These are phyloP conservation scores for Pseudogymnoascus sp. DNA, from an alignment of 2,329 filamentous ascomycete species.

Conservation along the genomic window DNA sequence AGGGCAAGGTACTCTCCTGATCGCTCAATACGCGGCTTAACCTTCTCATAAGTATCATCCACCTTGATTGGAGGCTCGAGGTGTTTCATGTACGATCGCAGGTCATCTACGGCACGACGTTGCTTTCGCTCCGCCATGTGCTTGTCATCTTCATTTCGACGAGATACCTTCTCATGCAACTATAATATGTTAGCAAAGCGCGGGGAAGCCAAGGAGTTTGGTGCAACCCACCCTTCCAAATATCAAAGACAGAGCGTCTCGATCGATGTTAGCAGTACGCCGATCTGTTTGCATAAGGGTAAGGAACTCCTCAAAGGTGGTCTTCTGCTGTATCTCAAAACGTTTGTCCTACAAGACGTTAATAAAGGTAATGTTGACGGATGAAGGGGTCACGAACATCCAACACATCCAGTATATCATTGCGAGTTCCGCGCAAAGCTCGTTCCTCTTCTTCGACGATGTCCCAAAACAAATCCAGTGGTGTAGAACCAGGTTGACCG, in stretches of 20 bases:
- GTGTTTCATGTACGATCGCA: slow-evolving; percentile 81
- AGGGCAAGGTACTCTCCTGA: slow-evolving; percentile 78
- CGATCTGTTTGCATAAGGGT: slow-evolving; percentile 75
- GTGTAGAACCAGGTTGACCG: slow-evolving; percentile 74
- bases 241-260: slow-evolving; percentile 69
- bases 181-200: slow-evolving; percentile 29
- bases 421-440: slow-evolving; percentile 69
- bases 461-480: slow-evolving; percentile 94
- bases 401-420: slow-evolving; percentile 78
- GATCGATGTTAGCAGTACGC: slow-evolving; percentile 79
- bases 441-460: slow-evolving; percentile 88
- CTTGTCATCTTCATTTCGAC: slow-evolving; percentile 76
- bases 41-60: slow-evolving; percentile 80
- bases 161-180: slow-evolving; percentile 79
- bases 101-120: slow-evolving; percentile 72
- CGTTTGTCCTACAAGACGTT: slow-evolving; percentile 63
- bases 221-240: slow-evolving; percentile 62
- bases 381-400: slow-evolving; percentile 51
- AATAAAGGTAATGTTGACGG: slow-evolving; percentile 24
- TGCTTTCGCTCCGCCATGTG: slow-evolving; percentile 75
- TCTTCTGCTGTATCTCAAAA: slow-evolving; percentile 81
- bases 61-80: slow-evolving; percentile 73
- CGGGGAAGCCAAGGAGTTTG: not conserved
- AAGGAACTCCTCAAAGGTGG: slow-evolving; percentile 81
- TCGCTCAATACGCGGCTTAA: slow-evolving; percentile 70